Evolutionary conservation across 2,329 filamentous ascomycete species (phyloP), one percentile per base, ranked within the genome.

Genomic region (Botrytis hyacinthi): DNA sequence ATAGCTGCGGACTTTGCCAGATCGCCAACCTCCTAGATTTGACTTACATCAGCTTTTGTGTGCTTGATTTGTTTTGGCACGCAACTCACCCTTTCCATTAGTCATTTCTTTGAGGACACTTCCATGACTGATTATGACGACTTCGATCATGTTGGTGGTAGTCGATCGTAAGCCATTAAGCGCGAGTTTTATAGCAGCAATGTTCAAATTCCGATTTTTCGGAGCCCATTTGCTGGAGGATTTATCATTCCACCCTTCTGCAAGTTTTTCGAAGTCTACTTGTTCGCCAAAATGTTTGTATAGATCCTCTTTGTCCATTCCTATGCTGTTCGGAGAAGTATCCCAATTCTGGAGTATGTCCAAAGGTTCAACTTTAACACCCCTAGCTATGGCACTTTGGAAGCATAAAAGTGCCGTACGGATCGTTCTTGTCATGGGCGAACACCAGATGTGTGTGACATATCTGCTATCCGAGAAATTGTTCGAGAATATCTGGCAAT

Each of bases 81-180:
- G 22, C 2, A 40, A 51, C 63, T 14, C 12, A 51, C 63, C n/a
- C 1, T 2, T 20, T 9, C 1, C 7, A 29, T 6, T 26, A 40
- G 32, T n/a, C 4, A 67, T 4, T 20, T 26, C 22, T 3, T 20
- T 18, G 8, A 40, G 44, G 4, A 37, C 10, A 12, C 63, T 40
- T 67, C 46, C 44, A 67, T 67, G 46, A 67, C 46, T 51, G 44
- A 67, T 32, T 37, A 67, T n/a, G 4, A 67, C 44, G 37, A 67
- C 22, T 51, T 67, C 63, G 46, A 37, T 14, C 1, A 6, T 40
- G 14, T 29, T 26, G 22, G 22, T 26, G 20, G 20, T 66, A 29
- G 7, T 22, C 9, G 46, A 67, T n/a, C 26, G 32, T 37, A 67
- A 67, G n/a, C 20, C 44, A 51, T 20, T 51, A 2, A 51, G 63